phyloP scores from a whole-genome alignment of 1,284 basidiomycete species.

The Wallemia hederae region DNA sequence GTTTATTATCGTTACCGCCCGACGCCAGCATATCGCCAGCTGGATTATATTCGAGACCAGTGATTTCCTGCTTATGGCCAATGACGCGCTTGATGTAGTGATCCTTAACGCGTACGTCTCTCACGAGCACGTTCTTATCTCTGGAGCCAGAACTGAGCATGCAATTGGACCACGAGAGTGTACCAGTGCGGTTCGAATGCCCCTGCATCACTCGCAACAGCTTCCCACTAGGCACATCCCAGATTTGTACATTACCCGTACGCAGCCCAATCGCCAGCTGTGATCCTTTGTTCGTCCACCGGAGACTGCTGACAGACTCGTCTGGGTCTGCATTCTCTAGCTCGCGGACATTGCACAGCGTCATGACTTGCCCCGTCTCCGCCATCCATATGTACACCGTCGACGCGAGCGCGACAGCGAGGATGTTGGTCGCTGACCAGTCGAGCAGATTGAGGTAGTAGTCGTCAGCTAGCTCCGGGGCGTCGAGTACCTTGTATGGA shows the following conservation, averaged over 20 bases:
- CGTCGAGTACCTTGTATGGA: slow-evolving; percentile 88
- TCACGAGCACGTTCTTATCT: slow-evolving; percentile 67
- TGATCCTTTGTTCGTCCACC: slow-evolving; percentile 27
- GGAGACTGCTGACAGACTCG: not conserved
- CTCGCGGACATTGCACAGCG: slow-evolving; percentile 49
- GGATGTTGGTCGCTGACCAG: slow-evolving; percentile 80
- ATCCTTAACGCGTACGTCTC: slow-evolving; percentile 47
- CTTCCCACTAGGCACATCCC: slow-evolving; percentile 57
- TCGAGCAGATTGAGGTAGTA: slow-evolving; percentile 96
- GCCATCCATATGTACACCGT: slow-evolving; percentile 96
- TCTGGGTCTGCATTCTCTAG: slow-evolving; percentile 29
- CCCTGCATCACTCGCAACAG: slow-evolving; percentile 53
- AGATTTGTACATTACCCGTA: slow-evolving; percentile 63
- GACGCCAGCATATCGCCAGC: slow-evolving; percentile 50
- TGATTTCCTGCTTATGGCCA: slow-evolving; percentile 82
- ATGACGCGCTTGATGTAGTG: slow-evolving; percentile 47
- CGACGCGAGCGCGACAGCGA: slow-evolving; percentile 68
- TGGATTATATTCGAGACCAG: slow-evolving; percentile 37
- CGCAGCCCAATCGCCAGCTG: slow-evolving; percentile 78
- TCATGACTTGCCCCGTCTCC: slow-evolving; percentile 65
- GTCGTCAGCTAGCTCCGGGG: slow-evolving; percentile 85
- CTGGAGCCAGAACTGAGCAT: slow-evolving; percentile 72
- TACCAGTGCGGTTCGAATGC: slow-evolving; percentile 65
- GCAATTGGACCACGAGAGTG: slow-evolving; percentile 74
- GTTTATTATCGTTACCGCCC: slow-evolving; percentile 95